A percentile compares a stretch with the other conserved stretches of the same genome.
phyloP scores from a whole-genome alignment of 2,329 filamentous ascomycete species.

The Colletotrichum lentis region DNA sequence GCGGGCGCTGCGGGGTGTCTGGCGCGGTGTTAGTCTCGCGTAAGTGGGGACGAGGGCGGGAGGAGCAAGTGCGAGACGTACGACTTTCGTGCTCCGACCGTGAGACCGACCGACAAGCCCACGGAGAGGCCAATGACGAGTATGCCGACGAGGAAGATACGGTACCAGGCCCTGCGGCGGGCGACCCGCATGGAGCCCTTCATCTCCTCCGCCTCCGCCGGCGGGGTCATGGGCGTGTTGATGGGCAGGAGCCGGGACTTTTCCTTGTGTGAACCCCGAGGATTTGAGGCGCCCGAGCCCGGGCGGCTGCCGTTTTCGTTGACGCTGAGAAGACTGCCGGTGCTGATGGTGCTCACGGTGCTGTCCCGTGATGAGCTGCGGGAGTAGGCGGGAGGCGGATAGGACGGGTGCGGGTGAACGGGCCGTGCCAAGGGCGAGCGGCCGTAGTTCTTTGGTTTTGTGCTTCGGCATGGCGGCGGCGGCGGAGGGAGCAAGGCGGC shows the following conservation, averaged over 20 bases:
- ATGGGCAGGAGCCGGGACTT: conserved; percentile 9
- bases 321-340: conserved; percentile 12
- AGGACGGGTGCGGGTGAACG: conserved; percentile 25
- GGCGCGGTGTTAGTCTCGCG: conserved; percentile 14
- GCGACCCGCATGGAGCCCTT: conserved; percentile 38
- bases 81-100: conserved; percentile 51
- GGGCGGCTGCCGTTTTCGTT: conserved; percentile 10
- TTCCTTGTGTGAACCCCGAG: conserved; percentile 20
- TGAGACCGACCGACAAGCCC: conserved; percentile 52
- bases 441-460: conserved; percentile 20
- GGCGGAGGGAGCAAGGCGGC: conserved; percentile 9
- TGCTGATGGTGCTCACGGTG: conserved; percentile 12
- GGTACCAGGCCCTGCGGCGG: conserved; percentile 47
- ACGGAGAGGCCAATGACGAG: conserved; percentile 47
- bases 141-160: conserved; percentile 44
- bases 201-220: conserved; percentile 7
- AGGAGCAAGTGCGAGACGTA: conserved; percentile 39
- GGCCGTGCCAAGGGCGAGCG: conserved; percentile 13
- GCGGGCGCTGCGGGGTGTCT: conserved; percentile 12
- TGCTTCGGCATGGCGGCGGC: conserved; percentile 17
- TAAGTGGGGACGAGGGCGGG: conserved; percentile 16
- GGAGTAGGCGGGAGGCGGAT: conserved; percentile 35
- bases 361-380: conserved; percentile 33
- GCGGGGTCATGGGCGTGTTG: conserved; percentile 8
- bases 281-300: conserved; percentile 18